A percentile compares a stretch with the other conserved stretches of the same genome.
These are phyloP conservation scores for Talaromyces pinophilus DNA, from an alignment of 2,329 filamentous ascomycete genomes.

Conservation along the genomic window DNA sequence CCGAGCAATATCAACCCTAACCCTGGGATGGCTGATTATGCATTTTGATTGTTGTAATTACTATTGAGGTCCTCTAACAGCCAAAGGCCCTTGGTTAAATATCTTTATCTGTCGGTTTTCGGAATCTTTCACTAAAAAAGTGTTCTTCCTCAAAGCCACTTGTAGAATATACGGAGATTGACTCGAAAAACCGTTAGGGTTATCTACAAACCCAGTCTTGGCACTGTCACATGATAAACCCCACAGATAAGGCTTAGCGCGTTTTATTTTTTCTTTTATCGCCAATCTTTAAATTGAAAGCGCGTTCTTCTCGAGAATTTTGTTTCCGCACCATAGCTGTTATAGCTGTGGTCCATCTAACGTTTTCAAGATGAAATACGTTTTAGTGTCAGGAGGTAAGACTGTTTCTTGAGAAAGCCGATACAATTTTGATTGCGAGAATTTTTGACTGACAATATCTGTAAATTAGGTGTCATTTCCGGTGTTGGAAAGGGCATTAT, in stretches of 20 bases:
- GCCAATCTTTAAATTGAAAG: neutral
- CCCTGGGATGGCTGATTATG: neutral
- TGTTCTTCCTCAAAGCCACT: neutral
- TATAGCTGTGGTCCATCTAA: slow-evolving; percentile 17
- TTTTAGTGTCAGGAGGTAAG: slow-evolving; percentile 70
- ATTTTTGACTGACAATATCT: neutral
- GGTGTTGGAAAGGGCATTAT: slow-evolving; percentile 60
- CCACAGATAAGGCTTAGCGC: slow-evolving; percentile 17
- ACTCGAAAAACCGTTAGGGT: neutral
- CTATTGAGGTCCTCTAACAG: neutral
- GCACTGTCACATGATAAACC: slow-evolving; percentile 14
- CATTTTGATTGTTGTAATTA: neutral
- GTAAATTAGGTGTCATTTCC: slow-evolving; percentile 36
- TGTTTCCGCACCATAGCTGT: slow-evolving; percentile 5
- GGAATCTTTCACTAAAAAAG: neutral
- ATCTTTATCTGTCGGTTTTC: too few species aligned
- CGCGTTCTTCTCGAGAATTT: neutral
- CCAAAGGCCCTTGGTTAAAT: neutral
- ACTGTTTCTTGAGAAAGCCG: slow-evolving; percentile 25
- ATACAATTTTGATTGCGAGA: neutral
- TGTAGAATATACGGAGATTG: neutral
- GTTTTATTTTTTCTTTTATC: slow-evolving; percentile 8
- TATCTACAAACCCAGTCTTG: neutral
- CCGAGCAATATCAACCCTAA: neutral
- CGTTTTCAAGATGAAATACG: slow-evolving; percentile 64